Percentiles rank a stretch among this genome's conserved stretches.
Conservation (phyloP, 2,329 filamentous ascomycete genomes). For the Metarhizium guizhouense region DNA sequence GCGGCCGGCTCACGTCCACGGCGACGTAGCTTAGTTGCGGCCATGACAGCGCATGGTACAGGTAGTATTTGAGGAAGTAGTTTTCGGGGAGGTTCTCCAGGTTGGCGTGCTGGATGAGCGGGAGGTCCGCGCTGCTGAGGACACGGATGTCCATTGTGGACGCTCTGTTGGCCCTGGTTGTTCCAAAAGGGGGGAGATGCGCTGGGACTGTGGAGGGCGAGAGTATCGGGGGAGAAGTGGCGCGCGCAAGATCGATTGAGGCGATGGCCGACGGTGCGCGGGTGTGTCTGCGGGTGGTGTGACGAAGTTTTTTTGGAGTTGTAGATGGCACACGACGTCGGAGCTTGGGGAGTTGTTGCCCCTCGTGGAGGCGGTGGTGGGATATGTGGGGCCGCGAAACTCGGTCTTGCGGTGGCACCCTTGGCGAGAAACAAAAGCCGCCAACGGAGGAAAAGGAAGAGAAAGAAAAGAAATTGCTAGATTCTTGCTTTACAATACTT, state of each 20-base stretch:
- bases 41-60: slow-evolving; percentile 98
- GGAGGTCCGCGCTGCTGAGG: slow-evolving; percentile 73
- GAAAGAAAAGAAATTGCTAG: no score
- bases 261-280: background rate
- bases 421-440: no score
- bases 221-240: background rate
- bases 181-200: no score
- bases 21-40: slow-evolving; percentile 95
- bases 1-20: slow-evolving; percentile 77
- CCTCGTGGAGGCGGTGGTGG: no score
- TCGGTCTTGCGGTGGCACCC: no score
- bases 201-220: no score
- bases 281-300: background rate
- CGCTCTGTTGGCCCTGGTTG: background rate
- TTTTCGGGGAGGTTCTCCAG: slow-evolving; percentile 98
- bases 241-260: background rate
- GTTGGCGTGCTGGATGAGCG: slow-evolving; percentile 94
- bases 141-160: slow-evolving; percentile 79
- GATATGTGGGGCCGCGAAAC: no score
- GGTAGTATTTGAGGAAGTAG: slow-evolving; percentile 99
- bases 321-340: no score
- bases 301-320: background rate
- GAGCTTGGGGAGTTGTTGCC: no score
- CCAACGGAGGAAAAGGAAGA: no score
- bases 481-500: no score